Evolutionary conservation across 139 green algal genomes (phyloP).

Genomic region (Coelastrella sp.): DNA sequence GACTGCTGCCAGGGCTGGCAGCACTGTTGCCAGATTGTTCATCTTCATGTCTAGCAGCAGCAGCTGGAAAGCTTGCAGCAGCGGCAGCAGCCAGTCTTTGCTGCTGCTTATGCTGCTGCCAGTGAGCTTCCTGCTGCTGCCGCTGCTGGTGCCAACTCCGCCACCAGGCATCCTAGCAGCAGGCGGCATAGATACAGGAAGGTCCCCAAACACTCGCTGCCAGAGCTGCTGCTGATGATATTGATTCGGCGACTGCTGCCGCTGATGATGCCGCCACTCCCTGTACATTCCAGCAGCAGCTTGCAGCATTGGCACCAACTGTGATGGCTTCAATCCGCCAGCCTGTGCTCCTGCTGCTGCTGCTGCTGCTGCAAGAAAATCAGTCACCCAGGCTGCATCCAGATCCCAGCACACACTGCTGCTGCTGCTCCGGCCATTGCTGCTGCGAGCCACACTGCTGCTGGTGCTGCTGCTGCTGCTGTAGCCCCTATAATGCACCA

Average conservation of each 20-base stretch:
- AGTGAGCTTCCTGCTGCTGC: background rate
- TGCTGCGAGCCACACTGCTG: background rate
- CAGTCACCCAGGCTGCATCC: background rate
- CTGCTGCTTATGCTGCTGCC: background rate
- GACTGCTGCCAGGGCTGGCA: conserved; percentile 2
- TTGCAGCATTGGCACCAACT: conserved; percentile 4
- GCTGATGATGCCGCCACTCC: background rate
- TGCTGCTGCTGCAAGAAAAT: too few species aligned
- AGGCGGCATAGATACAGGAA: background rate
- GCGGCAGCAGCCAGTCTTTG: conserved; percentile 5
- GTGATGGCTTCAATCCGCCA: background rate
- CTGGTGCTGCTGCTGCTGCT: conserved; percentile 28
- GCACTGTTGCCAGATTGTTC: conserved; percentile 10
- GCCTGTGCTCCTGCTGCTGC: conserved; percentile 5
- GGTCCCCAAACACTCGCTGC: background rate
- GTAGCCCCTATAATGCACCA: background rate
- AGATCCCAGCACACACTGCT: background rate
- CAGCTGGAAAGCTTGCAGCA: conserved; percentile 19
- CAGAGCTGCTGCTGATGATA: background rate
- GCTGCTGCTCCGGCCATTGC: background rate
- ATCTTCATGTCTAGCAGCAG: conserved; percentile 7
- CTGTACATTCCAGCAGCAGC: conserved; percentile 2
- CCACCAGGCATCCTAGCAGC: background rate
- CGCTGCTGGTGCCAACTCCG: background rate
- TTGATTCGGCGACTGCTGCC: background rate